Conservation (phyloP, 768 basidiomycete species). For the Russula dissimulans region DNA sequence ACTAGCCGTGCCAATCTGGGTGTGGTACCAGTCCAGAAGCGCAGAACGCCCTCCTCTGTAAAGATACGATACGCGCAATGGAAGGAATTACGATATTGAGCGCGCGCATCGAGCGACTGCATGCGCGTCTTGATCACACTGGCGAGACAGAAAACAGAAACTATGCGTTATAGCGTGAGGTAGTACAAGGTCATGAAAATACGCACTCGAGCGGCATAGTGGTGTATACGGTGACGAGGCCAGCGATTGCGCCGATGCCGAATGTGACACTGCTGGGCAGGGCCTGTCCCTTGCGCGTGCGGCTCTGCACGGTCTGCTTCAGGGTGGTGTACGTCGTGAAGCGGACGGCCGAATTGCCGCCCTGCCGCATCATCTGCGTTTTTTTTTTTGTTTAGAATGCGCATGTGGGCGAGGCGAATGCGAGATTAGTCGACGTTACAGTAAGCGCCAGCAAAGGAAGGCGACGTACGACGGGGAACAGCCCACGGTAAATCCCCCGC, state of each 20-base stretch:
- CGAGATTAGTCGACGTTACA: too few relatives aligned
- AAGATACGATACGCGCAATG: constrained; percentile 94
- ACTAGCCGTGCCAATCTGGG: constrained; percentile 80
- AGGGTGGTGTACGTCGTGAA: constrained; percentile 93
- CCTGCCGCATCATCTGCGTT: constrained; percentile 88
- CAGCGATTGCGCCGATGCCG: constrained; percentile 88
- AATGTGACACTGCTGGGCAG: constrained; percentile 87
- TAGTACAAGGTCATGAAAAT: background rate
- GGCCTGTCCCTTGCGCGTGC: constrained; percentile 69
- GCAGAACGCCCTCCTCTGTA: constrained; percentile 83
- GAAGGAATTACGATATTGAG: constrained; percentile 87
- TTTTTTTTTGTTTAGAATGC: too few relatives aligned
- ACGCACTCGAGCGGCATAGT: constrained; percentile 77
- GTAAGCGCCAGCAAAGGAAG: too few relatives aligned
- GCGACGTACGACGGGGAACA: constrained; percentile 81
- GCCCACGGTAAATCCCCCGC: constrained; percentile 75
- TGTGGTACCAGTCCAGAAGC: constrained; percentile 96
- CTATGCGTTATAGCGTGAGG: background rate
- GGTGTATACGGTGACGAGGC: constrained; percentile 88
- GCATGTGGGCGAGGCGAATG: too few relatives aligned
- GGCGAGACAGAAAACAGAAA: background rate
- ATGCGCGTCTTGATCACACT: constrained; percentile 98
- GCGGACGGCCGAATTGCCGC: constrained; percentile 92
- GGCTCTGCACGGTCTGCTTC: constrained; percentile 87
- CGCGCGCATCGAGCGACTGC: constrained; percentile 81